Base-by-base conservation (phyloP, 2,329 filamentous ascomycete species). In the Biscogniauxia mediterranea region DNA sequence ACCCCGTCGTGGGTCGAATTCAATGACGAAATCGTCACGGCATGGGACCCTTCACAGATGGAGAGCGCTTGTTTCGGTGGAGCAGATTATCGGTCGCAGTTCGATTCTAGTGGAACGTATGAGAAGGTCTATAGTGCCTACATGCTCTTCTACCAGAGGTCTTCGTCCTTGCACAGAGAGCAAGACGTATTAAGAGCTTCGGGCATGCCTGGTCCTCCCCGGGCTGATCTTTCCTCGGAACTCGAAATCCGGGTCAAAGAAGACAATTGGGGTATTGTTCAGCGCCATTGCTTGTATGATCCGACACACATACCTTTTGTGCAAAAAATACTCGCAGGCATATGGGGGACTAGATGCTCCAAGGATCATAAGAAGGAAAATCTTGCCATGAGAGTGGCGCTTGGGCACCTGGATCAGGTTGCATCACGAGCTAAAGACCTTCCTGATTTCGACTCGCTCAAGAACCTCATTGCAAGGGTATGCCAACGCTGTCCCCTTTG, bases 71-170 rank as follows among this genome's bases (percentile, higher is more conserved):
- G 93, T 68, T 97, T 93, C 77, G 91, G 91, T n/a, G 91, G 91
- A 1, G 72, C 79, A 4, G 87, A 89, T 61, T 83, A 82, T 61
- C 79, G 83, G 8, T 66, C 78, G 61, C 69, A 82, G 64, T 78
- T 80, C 69, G 78, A 83, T 62, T 71, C 79, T 68, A 77, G 78
- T 62, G 73, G 80, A 19, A 67, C 79, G 0, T 86, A 83, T 65
- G 85, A 88, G 69, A 94, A 93, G 75, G 84, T 85, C 4, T 89
- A 89, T 80, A 98, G 92, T 73, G 95, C 94, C 13, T 99, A 99
- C 75, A 98, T 99, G 91, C 83, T 99, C 8, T 98, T 99, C 75
- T 99, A 99, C 74, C 91, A 97, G 74, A 87, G 95, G 55, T 85
- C 88, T 3, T 88, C 88, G 0, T 85, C 86, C 4, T 81, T 93